Conservation (phyloP, 2,329 filamentous ascomycete species). For the Colletotrichum sp. region DNA sequence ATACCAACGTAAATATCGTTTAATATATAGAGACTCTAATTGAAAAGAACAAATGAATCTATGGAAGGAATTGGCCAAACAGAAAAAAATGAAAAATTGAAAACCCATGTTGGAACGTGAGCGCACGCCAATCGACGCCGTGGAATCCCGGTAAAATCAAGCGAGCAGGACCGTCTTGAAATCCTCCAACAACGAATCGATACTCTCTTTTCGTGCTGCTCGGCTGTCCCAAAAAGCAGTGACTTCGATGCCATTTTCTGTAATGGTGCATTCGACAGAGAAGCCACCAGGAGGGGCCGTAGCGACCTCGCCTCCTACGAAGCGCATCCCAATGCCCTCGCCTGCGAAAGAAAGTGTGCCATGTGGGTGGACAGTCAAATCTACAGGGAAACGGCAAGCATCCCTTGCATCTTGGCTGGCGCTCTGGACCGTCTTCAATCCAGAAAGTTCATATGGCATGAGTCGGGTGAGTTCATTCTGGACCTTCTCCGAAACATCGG, state of each 20-base stretch:
- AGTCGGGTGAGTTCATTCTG: background rate
- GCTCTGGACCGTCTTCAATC: background rate
- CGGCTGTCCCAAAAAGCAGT: background rate
- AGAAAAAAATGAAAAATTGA: background rate
- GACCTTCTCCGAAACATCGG: background rate
- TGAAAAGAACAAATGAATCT: background rate
- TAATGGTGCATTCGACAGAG: background rate
- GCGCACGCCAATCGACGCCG: background rate
- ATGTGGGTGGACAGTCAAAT: background rate
- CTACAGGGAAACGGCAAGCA: constrained; percentile 6
- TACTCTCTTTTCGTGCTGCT: background rate
- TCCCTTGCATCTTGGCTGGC: background rate
- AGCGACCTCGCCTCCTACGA: background rate
- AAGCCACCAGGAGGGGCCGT: background rate
- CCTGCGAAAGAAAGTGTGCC: background rate
- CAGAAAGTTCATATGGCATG: constrained; percentile 2
- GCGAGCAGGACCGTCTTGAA: background rate
- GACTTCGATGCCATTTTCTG: background rate
- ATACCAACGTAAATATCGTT: accelerated
- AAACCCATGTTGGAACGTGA: background rate
- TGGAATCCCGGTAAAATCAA: background rate
- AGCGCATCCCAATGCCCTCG: background rate
- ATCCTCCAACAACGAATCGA: background rate
- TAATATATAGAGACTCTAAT: background rate
- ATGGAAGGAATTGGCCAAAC: background rate